Evolutionary conservation across 345 rosid species (phyloP).

Genomic region (Limnanthes douglasii): DNA sequence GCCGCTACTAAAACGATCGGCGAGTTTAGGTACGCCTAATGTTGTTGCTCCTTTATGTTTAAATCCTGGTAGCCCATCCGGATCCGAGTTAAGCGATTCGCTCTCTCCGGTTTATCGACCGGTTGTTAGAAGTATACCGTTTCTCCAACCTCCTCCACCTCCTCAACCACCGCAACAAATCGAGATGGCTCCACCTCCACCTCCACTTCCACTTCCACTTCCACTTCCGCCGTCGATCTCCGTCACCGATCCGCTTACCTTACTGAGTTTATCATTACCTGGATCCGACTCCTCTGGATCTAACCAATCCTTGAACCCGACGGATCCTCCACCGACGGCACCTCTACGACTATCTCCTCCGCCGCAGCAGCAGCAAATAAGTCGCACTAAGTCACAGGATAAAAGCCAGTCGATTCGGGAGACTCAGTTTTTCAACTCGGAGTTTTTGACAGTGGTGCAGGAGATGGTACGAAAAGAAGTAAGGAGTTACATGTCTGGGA

Average conservation of each 20-base stretch:
- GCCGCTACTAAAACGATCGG: constrained; percentile 51
- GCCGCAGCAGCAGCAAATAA: neutral
- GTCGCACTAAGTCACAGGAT: neutral
- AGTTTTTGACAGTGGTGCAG: constrained; percentile 54
- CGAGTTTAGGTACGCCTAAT: constrained; percentile 32
- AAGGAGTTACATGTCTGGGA: constrained; percentile 48
- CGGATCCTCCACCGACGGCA: constrained; percentile 3
- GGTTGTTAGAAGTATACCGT: constrained; percentile 17
- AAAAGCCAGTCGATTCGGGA: constrained; percentile 8
- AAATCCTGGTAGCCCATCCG: constrained; percentile 48
- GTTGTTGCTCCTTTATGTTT: constrained; percentile 24
- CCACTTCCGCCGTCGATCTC: constrained; percentile 19
- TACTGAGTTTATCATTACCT: constrained; percentile 51
- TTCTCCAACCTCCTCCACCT: no score
- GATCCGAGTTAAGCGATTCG: constrained; percentile 63
- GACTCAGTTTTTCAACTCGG: constrained; percentile 42
- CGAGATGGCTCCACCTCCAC: no score
- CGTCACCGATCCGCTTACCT: constrained; percentile 33
- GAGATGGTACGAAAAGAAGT: constrained; percentile 68
- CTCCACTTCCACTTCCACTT: no score
- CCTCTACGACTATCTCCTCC: neutral
- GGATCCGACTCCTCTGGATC: constrained; percentile 28
- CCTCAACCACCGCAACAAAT: no score
- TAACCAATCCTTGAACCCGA: constrained; percentile 8
- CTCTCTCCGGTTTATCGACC: constrained; percentile 31